A percentile compares a stretch with the other conserved stretches of the same genome.
These are phyloP conservation scores for Moringa oleifera DNA, from an alignment of 345 rosid species.

Conservation along the genomic window DNA sequence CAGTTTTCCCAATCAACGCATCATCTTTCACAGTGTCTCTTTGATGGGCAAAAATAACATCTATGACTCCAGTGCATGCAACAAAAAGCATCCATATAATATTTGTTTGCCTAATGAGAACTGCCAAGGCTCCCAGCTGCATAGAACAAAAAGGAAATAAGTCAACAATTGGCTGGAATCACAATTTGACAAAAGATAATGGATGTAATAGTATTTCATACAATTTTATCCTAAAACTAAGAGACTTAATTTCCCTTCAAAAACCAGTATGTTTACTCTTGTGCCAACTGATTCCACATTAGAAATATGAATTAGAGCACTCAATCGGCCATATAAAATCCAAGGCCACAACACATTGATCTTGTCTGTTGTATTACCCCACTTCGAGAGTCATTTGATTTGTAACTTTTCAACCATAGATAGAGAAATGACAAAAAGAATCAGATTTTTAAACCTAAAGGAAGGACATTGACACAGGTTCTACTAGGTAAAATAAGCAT, in stretches of 20 bases:
- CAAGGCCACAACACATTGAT: background rate
- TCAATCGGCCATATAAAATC: background rate
- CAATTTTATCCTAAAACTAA: conserved; percentile 4
- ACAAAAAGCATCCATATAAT: conserved; percentile 84
- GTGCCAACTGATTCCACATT: background rate
- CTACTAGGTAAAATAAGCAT: background rate
- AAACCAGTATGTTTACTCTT: background rate
- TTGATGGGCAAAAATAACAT: conserved; percentile 38
- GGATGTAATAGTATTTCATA: background rate
- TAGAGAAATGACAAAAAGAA: background rate
- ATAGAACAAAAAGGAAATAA: conserved; percentile 14
- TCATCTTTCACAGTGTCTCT: conserved; percentile 22
- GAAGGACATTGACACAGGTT: background rate
- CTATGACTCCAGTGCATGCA: conserved; percentile 72
- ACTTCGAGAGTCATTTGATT: background rate
- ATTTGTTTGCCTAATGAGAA: conserved; percentile 76
- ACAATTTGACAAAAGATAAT: background rate
- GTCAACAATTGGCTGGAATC: background rate
- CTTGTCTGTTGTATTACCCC: background rate
- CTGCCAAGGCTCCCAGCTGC: conserved; percentile 77
- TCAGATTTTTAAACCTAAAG: background rate
- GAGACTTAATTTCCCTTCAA: conserved; percentile 1
- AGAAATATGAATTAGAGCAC: background rate
- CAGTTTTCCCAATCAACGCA: conserved; percentile 14
- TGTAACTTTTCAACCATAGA: background rate